Conservation (phyloP, 768 basidiomycete genomes). For the Leccinum broughii region DNA sequence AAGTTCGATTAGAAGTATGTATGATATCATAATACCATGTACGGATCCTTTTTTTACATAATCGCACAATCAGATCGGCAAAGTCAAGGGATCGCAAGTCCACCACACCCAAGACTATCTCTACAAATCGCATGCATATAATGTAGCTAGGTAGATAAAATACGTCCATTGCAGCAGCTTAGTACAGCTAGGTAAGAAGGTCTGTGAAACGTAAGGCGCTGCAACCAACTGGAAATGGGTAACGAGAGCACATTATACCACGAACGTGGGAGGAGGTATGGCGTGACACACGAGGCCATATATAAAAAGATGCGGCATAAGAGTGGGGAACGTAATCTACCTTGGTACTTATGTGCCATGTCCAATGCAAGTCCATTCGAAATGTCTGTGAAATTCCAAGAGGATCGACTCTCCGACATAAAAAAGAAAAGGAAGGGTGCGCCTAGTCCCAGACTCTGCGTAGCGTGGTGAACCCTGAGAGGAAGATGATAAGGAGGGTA, state of each 20-base stretch:
- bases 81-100: not conserved
- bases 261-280: constrained; percentile 10
- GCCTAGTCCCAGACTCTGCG: constrained; percentile 32
- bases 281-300: constrained; percentile 15
- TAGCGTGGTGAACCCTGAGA: constrained; percentile 36
- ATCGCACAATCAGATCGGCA: not conserved
- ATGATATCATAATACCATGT: not conserved
- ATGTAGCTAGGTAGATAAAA: not conserved
- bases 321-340: constrained; percentile 25
- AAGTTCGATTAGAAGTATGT: not conserved
- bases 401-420: constrained; percentile 5
- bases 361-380: constrained; percentile 30
- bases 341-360: constrained; percentile 30
- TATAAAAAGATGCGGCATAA: constrained; percentile 25
- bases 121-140: not conserved
- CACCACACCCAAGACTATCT: not conserved
- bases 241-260: constrained; percentile 27
- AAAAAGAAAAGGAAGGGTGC: not conserved
- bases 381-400: constrained; percentile 27
- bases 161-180: not conserved
- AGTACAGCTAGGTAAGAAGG: not conserved
- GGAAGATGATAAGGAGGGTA: constrained; percentile 31
- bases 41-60: not conserved
- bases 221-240: constrained; percentile 7
- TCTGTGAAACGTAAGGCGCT: not conserved